Percentiles rank a stretch among this genome's conserved stretches.
phyloP scores from a whole-genome alignment of 2,329 filamentous ascomycete species.

The Venturia carpophila region DNA sequence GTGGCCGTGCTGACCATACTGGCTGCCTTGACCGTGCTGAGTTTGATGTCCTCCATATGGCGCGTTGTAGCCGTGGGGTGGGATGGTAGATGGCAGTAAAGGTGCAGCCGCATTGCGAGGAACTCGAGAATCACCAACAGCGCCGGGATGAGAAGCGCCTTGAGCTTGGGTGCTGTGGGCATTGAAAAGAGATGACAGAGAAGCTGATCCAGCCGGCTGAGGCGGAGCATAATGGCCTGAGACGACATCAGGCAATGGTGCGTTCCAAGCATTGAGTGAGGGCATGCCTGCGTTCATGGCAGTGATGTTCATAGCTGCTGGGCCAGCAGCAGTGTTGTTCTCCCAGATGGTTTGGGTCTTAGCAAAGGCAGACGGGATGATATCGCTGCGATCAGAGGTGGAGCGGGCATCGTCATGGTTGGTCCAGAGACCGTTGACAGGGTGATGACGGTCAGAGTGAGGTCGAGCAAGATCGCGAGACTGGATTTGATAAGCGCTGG shows the following conservation, averaged over 20 bases:
- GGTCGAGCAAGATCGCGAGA: conserved; percentile 37
- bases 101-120: background rate
- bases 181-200: background rate
- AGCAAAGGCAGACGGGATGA: conserved; percentile 3
- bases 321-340: conserved; percentile 1
- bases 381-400: conserved; percentile 10
- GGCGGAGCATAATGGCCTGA: background rate
- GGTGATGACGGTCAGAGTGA: conserved; percentile 36
- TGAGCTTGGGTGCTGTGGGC: background rate
- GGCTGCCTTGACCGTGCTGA: background rate
- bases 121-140: background rate
- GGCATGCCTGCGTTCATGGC: conserved; percentile 1
- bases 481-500: conserved; percentile 36
- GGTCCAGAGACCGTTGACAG: conserved; percentile 43
- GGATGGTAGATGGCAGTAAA: background rate
- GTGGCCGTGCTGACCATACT: background rate
- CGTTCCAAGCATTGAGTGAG: background rate
- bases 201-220: background rate
- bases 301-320: background rate
- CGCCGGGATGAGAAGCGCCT: conserved; percentile 1
- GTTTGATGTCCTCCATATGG: conserved; percentile 4
- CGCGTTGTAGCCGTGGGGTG: background rate
- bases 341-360: conserved; percentile 10
- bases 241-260: background rate
- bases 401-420: conserved; percentile 9